Evolutionary conservation across 306 rosid species (phyloP).

Genomic region (Cicer arietinum): DNA sequence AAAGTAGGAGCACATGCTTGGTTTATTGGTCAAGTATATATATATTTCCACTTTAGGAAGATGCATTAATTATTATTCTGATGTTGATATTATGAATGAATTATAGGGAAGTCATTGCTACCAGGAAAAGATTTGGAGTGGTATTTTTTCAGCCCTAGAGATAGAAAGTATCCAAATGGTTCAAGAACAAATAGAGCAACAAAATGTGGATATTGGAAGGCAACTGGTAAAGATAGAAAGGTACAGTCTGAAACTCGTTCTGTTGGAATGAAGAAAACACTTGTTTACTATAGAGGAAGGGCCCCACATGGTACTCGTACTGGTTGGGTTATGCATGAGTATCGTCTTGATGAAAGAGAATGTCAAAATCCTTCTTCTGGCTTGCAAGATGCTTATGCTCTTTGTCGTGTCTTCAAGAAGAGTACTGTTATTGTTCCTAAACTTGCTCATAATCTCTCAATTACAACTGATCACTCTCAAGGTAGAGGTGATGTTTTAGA

Average conservation of each 20-base stretch:
- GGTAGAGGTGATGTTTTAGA: conserved; percentile 78
- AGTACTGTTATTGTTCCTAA: conserved; percentile 54
- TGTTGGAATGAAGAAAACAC: conserved; percentile 95
- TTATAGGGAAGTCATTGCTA: conserved; percentile 81
- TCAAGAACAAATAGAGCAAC: conserved; percentile 97
- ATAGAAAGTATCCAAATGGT: conserved; percentile 93
- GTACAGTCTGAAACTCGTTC: conserved; percentile 75
- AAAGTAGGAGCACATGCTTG: conserved; percentile 40
- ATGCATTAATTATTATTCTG: too few relatives aligned
- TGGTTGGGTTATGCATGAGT: conserved; percentile 97
- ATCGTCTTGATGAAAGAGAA: conserved; percentile 89
- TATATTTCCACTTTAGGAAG: conserved; percentile 16
- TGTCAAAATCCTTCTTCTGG: conserved; percentile 64
- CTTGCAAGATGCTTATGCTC: conserved; percentile 96
- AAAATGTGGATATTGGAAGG: conserved; percentile 94
- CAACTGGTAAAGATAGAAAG: conserved; percentile 92
- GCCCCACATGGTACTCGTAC: conserved; percentile 96
- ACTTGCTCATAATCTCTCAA: too few relatives aligned
- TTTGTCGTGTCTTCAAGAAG: conserved; percentile 91
- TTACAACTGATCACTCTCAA: conserved; percentile 60
- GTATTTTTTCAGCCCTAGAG: conserved; percentile 95
- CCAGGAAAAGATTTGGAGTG: conserved; percentile 98
- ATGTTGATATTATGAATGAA: too few relatives aligned
- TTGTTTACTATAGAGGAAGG: conserved; percentile 93
- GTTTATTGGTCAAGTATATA: conserved; percentile 60